Evolutionary conservation across 2,329 filamentous ascomycete species (phyloP).

Genomic region (Lojkania enalia): DNA sequence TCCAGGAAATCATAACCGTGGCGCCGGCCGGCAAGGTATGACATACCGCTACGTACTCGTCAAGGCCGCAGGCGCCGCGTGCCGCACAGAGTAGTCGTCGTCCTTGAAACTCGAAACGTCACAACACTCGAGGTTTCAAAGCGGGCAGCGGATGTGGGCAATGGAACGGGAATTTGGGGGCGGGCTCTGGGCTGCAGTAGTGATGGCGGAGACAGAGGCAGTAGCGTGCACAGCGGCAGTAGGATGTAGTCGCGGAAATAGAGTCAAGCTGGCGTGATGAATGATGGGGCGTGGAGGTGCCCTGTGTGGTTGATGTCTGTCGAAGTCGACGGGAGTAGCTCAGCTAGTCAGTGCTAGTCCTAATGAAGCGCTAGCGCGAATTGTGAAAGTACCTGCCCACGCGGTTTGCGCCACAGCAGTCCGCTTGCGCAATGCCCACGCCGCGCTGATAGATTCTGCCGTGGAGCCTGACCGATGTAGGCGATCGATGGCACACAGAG

Average conservation of each 20-base stretch:
- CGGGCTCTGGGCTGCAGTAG: constrained; percentile 16
- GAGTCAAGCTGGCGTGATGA: constrained; percentile 1
- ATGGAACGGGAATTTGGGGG: constrained; percentile 24
- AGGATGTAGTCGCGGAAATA: constrained; percentile 4
- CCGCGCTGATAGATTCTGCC: too few species aligned
- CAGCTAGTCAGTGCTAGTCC: not conserved
- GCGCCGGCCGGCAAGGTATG: constrained; percentile 23
- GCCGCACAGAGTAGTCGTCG: constrained; percentile 36
- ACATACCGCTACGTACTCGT: constrained; percentile 37
- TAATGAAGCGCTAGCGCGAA: not conserved
- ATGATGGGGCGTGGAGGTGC: constrained; percentile 2
- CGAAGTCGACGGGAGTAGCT: too few species aligned
- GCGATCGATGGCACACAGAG: too few species aligned
- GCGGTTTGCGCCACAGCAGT: too few species aligned
- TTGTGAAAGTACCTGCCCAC: too few species aligned
- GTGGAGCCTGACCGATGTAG: too few species aligned
- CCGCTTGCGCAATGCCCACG: too few species aligned
- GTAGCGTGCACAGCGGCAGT: constrained; percentile 28
- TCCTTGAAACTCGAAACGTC: constrained; percentile 46
- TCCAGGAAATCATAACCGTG: constrained; percentile 21
- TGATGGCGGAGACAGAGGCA: constrained; percentile 20
- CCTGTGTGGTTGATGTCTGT: too few species aligned
- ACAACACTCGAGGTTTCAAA: constrained; percentile 36
- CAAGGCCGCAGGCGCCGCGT: constrained; percentile 38
- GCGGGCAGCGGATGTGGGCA: constrained; percentile 30